Evolutionary conservation across 495 filamentous ascomycete species (phyloP).

Genomic region (Penicillium silybi): DNA sequence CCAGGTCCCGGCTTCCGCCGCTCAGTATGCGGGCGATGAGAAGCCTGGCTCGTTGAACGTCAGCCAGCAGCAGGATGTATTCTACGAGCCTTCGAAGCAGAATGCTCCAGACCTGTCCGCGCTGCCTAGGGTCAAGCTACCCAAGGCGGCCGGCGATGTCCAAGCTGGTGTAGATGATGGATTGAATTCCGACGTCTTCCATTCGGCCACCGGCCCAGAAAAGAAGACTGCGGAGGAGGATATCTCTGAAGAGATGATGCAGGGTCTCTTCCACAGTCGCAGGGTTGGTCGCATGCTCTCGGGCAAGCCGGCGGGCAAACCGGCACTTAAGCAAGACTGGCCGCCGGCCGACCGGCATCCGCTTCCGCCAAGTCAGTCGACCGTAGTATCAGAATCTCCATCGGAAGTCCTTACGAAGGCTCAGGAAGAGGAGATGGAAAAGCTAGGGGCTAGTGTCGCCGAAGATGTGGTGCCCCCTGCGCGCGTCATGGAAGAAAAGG

Average conservation of each 20-base stretch:
- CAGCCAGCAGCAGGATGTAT: slow-evolving; percentile 55
- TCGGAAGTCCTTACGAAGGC: slow-evolving; percentile 3
- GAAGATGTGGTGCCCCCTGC: slow-evolving; percentile 21
- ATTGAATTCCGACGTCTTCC: slow-evolving; percentile 58
- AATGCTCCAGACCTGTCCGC: slow-evolving; percentile 48
- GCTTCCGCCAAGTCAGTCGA: neutral
- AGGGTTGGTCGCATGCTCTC: slow-evolving; percentile 54
- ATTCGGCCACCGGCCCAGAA: slow-evolving; percentile 30
- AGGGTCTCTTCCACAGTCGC: slow-evolving; percentile 58
- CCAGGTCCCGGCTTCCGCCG: slow-evolving; percentile 50
- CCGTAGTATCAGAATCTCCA: neutral
- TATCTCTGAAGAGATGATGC: slow-evolving; percentile 55
- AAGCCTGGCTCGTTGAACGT: slow-evolving; percentile 24
- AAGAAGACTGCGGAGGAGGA: slow-evolving; percentile 29
- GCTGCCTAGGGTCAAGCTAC: slow-evolving; percentile 57
- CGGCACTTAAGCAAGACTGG: slow-evolving; percentile 1
- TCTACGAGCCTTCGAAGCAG: slow-evolving; percentile 49
- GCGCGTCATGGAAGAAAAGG: slow-evolving; percentile 15
- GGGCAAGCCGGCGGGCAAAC: slow-evolving; percentile 20
- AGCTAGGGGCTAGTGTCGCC: slow-evolving; percentile 17
- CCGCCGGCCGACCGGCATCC: slow-evolving; percentile 1
- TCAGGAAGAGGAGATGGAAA: slow-evolving; percentile 18
- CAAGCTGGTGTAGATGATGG: slow-evolving; percentile 38
- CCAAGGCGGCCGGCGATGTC: slow-evolving; percentile 44
- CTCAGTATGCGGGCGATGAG: slow-evolving; percentile 23